These are phyloP conservation scores for Starmerella potacharoeniae DNA, from an alignment of 805 yeast species.

Conservation along the genomic window DNA sequence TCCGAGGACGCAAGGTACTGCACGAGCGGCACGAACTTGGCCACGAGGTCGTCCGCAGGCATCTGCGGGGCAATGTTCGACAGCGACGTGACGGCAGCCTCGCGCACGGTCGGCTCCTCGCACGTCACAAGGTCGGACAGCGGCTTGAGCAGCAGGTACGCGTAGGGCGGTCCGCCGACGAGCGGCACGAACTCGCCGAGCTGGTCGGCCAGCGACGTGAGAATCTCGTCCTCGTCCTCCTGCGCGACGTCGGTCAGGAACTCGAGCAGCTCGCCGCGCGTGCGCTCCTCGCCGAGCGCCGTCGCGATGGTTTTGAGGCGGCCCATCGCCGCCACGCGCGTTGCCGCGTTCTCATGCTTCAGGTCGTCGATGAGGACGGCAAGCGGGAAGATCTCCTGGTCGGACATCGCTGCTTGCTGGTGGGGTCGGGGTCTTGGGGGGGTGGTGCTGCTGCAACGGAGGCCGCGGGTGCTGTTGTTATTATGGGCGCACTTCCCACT, in stretches of 20 bases:
- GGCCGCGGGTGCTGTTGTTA: background rate
- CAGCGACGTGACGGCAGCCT: conserved; percentile 80
- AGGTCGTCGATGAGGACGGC: conserved; percentile 95
- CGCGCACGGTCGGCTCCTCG: conserved; percentile 94
- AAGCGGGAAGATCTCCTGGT: conserved; percentile 72
- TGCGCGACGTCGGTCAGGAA: conserved; percentile 56
- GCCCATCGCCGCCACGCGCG: conserved; percentile 89
- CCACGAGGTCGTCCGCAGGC: conserved; percentile 47
- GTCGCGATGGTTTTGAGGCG: conserved; percentile 86
- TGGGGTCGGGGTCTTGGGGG: background rate
- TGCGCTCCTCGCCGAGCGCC: conserved; percentile 89
- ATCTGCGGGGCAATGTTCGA: conserved; percentile 57
- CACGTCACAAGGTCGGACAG: conserved; percentile 78
- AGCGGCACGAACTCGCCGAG: conserved; percentile 77
- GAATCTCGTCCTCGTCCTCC: conserved; percentile 97
- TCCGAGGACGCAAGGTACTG: conserved; percentile 71
- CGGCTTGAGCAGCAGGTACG: conserved; percentile 47
- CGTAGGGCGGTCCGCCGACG: conserved; percentile 70
- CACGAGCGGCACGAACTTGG: conserved; percentile 62
- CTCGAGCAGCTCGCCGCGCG: conserved; percentile 79
- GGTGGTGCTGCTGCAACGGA: background rate
- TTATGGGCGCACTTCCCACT: background rate
- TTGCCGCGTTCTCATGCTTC: conserved; percentile 89
- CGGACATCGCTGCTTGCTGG: conserved; percentile 9
- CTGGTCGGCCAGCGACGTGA: conserved; percentile 85